Base-by-base conservation (phyloP, 257 asterid genomes). In the Fraxinus americana region DNA sequence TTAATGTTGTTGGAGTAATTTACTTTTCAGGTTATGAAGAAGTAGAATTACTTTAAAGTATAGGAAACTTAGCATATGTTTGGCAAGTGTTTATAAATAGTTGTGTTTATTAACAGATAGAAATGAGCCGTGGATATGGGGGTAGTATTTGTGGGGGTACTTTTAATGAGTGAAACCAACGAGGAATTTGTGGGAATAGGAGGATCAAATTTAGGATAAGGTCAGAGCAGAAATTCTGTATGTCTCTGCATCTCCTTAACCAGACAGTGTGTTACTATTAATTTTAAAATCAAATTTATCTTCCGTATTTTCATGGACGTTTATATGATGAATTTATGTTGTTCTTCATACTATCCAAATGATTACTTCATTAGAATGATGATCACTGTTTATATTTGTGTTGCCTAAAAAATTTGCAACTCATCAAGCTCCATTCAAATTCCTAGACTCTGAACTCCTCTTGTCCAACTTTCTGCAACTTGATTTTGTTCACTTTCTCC, bases 341-440 rank as follows among this genome's bases (percentile, higher is more conserved):
- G 3, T 13, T 70, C 1, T 48, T n/a, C 36, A 27, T 57, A 59
- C 16, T 57, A 68, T 10, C 52, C 45, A 67, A 12, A 34, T 17
- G 2, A n/a, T 48, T 79, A 12, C 3, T 25, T 21, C 25, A 67
- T 65, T 50, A 8, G 25, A 50, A 69, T 52, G 59, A 12, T 54
- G 29, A 61, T 19, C 7, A 12, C 17, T 2, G 36, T 17, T 25
- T 9, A 38, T 25, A 68, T 25, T 78, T 45, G 0, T 35, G 54
- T 79, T 48, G 71, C 63, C 48, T 39, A 50, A 73, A 73, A 11
- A 67, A 4, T 38, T 63, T 48, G 50, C 30, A 38, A 50, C 41
- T 34, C 12, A 69, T 66, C 50, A 32, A 32, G 21, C 54, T 72
- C 65, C 50, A 30, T 61, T 30, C 36, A 35, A 25, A 2, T 57